These are phyloP conservation scores for Phytopythium vexans DNA, from an alignment of 352 stramenopile species.

Conservation along the genomic window DNA sequence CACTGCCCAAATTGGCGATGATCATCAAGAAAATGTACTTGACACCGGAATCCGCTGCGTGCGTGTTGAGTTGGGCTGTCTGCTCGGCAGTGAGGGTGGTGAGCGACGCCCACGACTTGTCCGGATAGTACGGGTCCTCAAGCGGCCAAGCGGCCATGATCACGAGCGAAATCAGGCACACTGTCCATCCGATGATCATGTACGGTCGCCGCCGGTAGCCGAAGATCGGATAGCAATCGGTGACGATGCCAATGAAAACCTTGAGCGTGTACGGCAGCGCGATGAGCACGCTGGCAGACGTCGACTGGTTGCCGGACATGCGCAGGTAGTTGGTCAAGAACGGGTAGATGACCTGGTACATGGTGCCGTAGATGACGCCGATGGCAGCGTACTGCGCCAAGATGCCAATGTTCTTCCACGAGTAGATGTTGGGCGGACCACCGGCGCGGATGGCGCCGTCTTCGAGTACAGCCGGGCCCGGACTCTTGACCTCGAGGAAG, in stretches of 20 bases:
- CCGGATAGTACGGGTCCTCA: slow-evolving; percentile 24
- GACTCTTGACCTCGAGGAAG: slow-evolving; percentile 20
- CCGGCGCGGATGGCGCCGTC: slow-evolving; percentile 29
- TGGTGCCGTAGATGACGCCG: slow-evolving; percentile 27
- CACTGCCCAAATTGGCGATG: slow-evolving; percentile 53
- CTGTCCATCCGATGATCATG: slow-evolving; percentile 26
- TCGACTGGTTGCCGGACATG: slow-evolving; percentile 20
- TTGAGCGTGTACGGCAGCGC: slow-evolving; percentile 34
- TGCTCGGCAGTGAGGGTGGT: slow-evolving; percentile 13
- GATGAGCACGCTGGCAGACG: slow-evolving; percentile 30
- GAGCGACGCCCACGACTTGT: slow-evolving; percentile 11
- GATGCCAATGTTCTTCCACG: slow-evolving; percentile 19
- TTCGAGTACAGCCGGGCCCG: slow-evolving; percentile 15
- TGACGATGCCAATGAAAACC: slow-evolving; percentile 35
- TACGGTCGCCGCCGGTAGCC: slow-evolving; percentile 26
- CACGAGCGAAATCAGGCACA: slow-evolving; percentile 22
- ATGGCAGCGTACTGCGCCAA: slow-evolving; percentile 29
- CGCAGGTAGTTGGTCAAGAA: slow-evolving; percentile 24
- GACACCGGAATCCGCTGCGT: slow-evolving; percentile 19
- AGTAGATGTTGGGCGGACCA: slow-evolving; percentile 22
- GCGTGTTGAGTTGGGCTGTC: slow-evolving; percentile 20
- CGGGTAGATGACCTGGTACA: slow-evolving; percentile 21
- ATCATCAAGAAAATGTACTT: slow-evolving; percentile 56
- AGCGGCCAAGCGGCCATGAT: slow-evolving; percentile 20
- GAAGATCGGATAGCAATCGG: slow-evolving; percentile 36